Evolutionary conservation across 768 basidiomycete species (phyloP).

Genomic region (Pilatotrama ljubarskyi): DNA sequence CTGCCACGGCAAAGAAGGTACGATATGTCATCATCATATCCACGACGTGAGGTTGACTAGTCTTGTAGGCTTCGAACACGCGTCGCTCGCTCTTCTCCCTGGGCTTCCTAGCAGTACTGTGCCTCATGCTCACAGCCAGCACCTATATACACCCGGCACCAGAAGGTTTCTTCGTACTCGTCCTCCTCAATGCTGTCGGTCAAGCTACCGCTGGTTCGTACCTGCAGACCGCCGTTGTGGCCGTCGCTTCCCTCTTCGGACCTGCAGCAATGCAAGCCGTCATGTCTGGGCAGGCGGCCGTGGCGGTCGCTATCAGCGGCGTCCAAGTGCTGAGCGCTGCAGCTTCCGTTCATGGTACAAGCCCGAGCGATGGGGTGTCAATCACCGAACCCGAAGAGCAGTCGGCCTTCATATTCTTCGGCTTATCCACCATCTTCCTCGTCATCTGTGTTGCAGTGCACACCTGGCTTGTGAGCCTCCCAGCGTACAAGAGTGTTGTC

Average conservation of each 20-base stretch:
- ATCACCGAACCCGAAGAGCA: constrained; percentile 52
- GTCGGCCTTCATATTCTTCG: constrained; percentile 77
- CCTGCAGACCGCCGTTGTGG: constrained; percentile 75
- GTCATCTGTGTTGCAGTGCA: constrained; percentile 54
- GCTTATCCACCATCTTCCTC: constrained; percentile 66
- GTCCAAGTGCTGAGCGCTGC: constrained; percentile 72
- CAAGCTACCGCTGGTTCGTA: constrained; percentile 70
- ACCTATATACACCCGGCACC: constrained; percentile 58
- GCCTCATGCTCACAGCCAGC: constrained; percentile 62
- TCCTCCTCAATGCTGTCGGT: constrained; percentile 57
- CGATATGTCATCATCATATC: constrained; percentile 15
- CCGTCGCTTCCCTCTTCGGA: constrained; percentile 82
- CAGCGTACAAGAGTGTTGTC: constrained; percentile 57
- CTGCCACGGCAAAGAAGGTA: constrained; percentile 66
- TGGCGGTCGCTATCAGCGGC: constrained; percentile 77
- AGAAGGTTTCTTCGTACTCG: constrained; percentile 62
- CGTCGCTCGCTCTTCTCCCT: constrained; percentile 55
- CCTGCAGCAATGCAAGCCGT: constrained; percentile 68
- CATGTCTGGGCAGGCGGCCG: constrained; percentile 84
- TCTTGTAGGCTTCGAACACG: constrained; percentile 57
- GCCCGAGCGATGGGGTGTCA: constrained; percentile 5
- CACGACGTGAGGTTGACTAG: not conserved
- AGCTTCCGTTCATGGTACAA: constrained; percentile 48
- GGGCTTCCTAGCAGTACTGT: constrained; percentile 51
- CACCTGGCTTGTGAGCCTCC: constrained; percentile 55